A percentile compares a stretch with the other conserved stretches of the same genome.
These are phyloP conservation scores for Aureobasidium sp. DNA, from an alignment of 2,329 filamentous ascomycete species.

Conservation along the genomic window DNA sequence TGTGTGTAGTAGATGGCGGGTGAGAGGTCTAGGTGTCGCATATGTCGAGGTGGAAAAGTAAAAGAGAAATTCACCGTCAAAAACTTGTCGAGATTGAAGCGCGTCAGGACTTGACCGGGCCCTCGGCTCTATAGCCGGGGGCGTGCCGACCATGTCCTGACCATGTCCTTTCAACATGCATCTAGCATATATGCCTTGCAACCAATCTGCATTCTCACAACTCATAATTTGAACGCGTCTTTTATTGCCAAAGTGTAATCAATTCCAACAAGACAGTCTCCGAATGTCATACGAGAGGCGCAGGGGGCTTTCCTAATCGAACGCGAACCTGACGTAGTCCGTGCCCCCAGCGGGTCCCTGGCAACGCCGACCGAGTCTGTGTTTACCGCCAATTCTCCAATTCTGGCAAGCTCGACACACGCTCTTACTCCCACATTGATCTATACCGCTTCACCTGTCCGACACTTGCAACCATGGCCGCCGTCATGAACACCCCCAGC, in stretches of 20 bases:
- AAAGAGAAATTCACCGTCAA: constrained; percentile 10
- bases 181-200: no score
- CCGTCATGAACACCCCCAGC: constrained; percentile 34
- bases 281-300: not conserved
- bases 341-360: not conserved
- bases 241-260: not conserved
- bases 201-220: not conserved
- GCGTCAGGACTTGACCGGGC: not conserved
- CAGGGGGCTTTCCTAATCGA: not conserved
- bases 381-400: not conserved
- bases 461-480: constrained; percentile 19
- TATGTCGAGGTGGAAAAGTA: not conserved
- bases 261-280: not conserved
- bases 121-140: not conserved
- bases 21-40: not conserved
- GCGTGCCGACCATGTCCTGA: not conserved
- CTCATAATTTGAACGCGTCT: not conserved
- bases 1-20: not conserved
- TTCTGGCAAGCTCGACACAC: not conserved
- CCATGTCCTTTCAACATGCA: not conserved
- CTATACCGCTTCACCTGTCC: not conserved
- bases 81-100: constrained; percentile 8
- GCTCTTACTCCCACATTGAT: not conserved
- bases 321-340: not conserved
- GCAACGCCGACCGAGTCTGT: not conserved